These are phyloP conservation scores for Leonotis leonurus DNA, from an alignment of 257 asterid genomes.

Conservation along the genomic window DNA sequence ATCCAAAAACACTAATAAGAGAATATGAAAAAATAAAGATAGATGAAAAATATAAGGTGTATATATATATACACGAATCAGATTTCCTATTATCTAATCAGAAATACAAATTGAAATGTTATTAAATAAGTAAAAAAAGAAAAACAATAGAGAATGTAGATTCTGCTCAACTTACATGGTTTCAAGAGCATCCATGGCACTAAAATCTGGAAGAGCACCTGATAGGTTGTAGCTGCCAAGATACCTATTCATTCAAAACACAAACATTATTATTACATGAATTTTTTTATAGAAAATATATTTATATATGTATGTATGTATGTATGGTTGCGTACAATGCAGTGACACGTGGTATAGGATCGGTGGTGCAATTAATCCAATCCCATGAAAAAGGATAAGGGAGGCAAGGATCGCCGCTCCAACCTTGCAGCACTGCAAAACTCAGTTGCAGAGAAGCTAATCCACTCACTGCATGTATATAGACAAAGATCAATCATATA, in stretches of 20 bases:
- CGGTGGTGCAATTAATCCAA: constrained; percentile 56
- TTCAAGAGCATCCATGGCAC: constrained; percentile 44
- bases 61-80: too few species aligned
- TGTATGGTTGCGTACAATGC: constrained; percentile 33
- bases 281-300: background rate
- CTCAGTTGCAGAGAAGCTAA: constrained; percentile 28
- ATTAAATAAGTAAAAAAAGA: too few species aligned
- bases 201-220: constrained; percentile 27
- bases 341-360: constrained; percentile 53
- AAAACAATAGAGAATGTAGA: background rate
- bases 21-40: background rate
- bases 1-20: background rate
- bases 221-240: constrained; percentile 23
- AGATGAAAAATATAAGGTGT: background rate
- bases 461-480: constrained; percentile 29
- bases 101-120: too few species aligned
- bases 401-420: constrained; percentile 77
- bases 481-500: too few species aligned
- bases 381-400: constrained; percentile 66
- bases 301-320: background rate
- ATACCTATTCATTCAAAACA: constrained; percentile 1
- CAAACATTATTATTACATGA: background rate
- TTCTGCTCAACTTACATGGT: constrained; percentile 37
- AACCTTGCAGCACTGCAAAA: constrained; percentile 33
- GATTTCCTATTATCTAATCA: too few species aligned